Base-by-base conservation (phyloP, 352 stramenopile genomes). In the Pythium periplocum region DNA sequence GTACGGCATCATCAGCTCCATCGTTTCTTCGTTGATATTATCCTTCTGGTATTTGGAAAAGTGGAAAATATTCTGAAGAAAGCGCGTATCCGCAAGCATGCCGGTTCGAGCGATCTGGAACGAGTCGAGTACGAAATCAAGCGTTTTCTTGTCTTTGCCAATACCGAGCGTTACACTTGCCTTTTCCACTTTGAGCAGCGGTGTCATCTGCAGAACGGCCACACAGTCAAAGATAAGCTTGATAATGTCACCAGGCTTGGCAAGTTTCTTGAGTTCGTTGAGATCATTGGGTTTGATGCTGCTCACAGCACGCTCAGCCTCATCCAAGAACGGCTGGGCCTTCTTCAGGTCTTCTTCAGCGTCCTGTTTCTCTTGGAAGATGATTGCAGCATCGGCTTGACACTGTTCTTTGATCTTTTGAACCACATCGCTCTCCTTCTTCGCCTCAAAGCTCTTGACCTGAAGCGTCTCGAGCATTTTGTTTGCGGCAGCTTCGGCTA, bases 201-300 rank as follows among this genome's bases (percentile, higher is more conserved):
- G 85, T 43, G 78, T 77, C 79, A 95, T 95, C 54, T 95, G 86
- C 47, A 97, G 60, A 10, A 97, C 74, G 6, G 75, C 71, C 0
- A 97, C 90, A 52, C 86, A 91, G 68, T 97, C 90, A 54, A 97
- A 96, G 46, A 97, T 96, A 4, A 97, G 66, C 43, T 96, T 96
- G 69, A 97, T 97, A 44, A 97, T 92, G 49, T 97, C 86, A 0
- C 80, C 80, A 0, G 90, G 88, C 56, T 96, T 97, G 5, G 81
- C 73, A 9, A 97, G 67, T 48, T 95, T 97, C 62, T 97, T 97
- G 17, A 97, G 67, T 57, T 97, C 90, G 56, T 93, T 96, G 48
- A 97, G 52, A 61, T 96, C 90, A 55, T 91, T 93, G 1, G 89
- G 77, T 44, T 91, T 91, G 62, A 97, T 96, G 52, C 70, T 88